These are phyloP conservation scores for Calvatia gigantea DNA, from an alignment of 768 basidiomycete genomes.

Conservation along the genomic window DNA sequence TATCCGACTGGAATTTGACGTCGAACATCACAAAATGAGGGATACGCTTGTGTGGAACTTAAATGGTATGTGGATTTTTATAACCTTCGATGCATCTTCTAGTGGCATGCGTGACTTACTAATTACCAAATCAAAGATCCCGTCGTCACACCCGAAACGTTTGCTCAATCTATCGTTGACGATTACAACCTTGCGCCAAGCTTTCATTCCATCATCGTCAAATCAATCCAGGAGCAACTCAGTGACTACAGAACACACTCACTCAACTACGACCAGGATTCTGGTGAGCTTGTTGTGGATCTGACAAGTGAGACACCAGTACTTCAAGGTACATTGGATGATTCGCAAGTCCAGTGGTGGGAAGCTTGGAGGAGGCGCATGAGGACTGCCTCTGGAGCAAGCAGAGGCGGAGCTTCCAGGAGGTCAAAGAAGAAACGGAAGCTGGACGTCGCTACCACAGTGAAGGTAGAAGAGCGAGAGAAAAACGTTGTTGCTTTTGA, in stretches of 20 bases:
- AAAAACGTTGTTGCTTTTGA: conserved; percentile 18
- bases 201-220: conserved; percentile 66
- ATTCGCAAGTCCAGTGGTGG: conserved; percentile 61
- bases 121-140: conserved; percentile 53
- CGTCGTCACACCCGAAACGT: conserved; percentile 82
- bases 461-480: conserved; percentile 18
- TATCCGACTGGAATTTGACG: conserved; percentile 93
- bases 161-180: conserved; percentile 87
- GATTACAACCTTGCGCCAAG: conserved; percentile 76
- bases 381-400: conserved; percentile 19
- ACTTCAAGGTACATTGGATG: conserved; percentile 41
- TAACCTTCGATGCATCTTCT: neutral
- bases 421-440: conserved; percentile 18
- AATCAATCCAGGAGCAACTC: conserved; percentile 86
- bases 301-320: conserved; percentile 5
- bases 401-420: conserved; percentile 9
- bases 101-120: neutral
- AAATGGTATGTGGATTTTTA: conserved; percentile 58
- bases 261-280: conserved; percentile 48
- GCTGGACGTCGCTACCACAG: conserved; percentile 18
- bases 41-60: conserved; percentile 99
- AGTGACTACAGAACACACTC: conserved; percentile 74
- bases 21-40: conserved; percentile 89
- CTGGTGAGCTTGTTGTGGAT: conserved; percentile 24
- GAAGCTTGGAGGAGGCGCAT: conserved; percentile 63